Base-by-base conservation (phyloP, 192 early-diverging fungal species). In the Mycoemilia scoparia region DNA sequence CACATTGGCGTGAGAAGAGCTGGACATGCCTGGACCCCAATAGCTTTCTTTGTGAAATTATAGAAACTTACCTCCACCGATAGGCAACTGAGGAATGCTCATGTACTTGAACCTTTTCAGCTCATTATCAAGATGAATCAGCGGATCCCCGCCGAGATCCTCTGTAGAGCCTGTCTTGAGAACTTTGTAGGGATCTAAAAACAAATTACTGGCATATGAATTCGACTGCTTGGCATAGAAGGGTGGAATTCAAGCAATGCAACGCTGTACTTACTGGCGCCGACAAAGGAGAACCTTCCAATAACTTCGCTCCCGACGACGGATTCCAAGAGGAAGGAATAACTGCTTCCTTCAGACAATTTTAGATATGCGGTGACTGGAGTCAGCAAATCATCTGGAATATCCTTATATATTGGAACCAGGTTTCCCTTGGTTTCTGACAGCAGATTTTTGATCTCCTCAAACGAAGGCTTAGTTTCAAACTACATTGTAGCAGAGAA, bases 261-360 rank as follows among this genome's bases (percentile, higher is more conserved):
- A n/a, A 21, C 6, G 16, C 16, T 15, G 28, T 24, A 56, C 54
- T 61, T 52, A 62, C 80, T 71, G 34, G 82, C 73, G 10, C 95
- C 95, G 39, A 99, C 72, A 51, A 96, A 91, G 28, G 87, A 90
- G 60, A 92, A 99, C 34, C 88, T 77, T 17, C 88, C 82, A 60
- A 91, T 85, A 36, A 78, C 87, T 46, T 99, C 95, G 27, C 88
- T 87, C 25, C 87, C 91, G 31, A 73, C 58, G 12, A 92, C 85
- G 17, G 84, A 87, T 46, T 99, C 95, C 15, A 99, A 76, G 44
- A 99, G 54, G 41, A 99, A 99, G 20, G 95, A 96, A 54, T 89
- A 81, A 8, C 77, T 66, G 42, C 72, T 73, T 27, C 67, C 59
- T 32, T 79, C 63, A 12, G 86, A 63, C 12, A 96, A 69, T 47